Evolutionary conservation across 129 eudicot species (phyloP).

Genomic region (Gnaphalium uliginosum): DNA sequence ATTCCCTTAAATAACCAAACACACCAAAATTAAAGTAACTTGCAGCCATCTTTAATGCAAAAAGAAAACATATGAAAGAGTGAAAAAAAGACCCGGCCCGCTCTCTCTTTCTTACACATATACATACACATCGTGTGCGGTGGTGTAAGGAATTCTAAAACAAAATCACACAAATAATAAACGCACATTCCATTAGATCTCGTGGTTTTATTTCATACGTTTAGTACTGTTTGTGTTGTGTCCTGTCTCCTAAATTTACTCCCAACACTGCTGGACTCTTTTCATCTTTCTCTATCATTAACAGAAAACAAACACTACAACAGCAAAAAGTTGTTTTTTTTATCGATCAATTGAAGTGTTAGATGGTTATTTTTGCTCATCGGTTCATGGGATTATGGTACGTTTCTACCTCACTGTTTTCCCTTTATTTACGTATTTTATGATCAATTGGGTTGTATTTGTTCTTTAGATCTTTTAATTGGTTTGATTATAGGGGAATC

Average conservation of each 20-base stretch:
- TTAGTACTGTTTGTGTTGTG: background rate
- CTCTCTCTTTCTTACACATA: background rate
- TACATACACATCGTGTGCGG: background rate
- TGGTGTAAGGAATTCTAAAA: background rate
- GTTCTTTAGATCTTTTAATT: slow-evolving; percentile 21
- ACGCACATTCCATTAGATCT: slow-evolving; percentile 6
- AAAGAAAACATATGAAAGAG: background rate
- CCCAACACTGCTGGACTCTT: slow-evolving; percentile 15
- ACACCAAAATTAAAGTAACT: background rate
- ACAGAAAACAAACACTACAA: background rate
- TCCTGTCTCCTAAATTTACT: slow-evolving; percentile 9
- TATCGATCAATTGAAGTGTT: slow-evolving; percentile 2
- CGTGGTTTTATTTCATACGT: slow-evolving; percentile 26
- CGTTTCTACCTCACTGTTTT: background rate
- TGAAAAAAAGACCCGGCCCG: background rate
- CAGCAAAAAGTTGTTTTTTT: background rate
- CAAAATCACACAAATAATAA: background rate
- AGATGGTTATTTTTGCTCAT: background rate
- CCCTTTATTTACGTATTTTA: background rate
- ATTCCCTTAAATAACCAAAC: background rate
- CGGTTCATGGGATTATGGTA: slow-evolving; percentile 27
- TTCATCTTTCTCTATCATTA: background rate
- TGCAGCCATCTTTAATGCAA: background rate
- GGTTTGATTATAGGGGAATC: background rate
- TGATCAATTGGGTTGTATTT: background rate